A percentile compares a stretch with the other conserved stretches of the same genome.
Conservation (phyloP, 805 yeast species). For the Clavispora fructus region DNA sequence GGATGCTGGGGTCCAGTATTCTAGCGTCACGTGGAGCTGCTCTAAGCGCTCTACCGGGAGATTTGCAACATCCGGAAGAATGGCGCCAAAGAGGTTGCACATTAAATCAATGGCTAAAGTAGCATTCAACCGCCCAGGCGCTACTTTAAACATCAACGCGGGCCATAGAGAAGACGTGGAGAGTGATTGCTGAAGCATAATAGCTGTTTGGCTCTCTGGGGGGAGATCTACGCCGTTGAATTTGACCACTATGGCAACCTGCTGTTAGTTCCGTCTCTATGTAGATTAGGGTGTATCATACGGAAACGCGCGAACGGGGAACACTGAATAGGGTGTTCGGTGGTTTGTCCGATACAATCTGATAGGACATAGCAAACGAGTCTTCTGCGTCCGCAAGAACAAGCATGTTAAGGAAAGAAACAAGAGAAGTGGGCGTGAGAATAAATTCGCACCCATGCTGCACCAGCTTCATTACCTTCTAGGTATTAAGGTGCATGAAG, state of each 20-base stretch:
- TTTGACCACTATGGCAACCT: conserved; percentile 7
- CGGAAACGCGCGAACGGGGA: neutral
- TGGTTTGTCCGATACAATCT: neutral
- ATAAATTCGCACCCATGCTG: neutral
- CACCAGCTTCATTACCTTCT: no score
- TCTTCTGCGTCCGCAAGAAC: neutral
- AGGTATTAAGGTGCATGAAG: no score
- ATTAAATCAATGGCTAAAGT: neutral
- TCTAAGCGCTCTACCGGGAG: conserved; percentile 6
- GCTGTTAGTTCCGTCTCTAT: neutral
- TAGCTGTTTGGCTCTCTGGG: conserved; percentile 6
- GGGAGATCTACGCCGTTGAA: conserved; percentile 8
- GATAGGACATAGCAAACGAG: neutral
- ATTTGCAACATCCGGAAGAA: conserved; percentile 8
- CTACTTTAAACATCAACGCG: neutral
- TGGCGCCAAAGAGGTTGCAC: conserved; percentile 11
- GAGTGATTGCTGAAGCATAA: conserved; percentile 5
- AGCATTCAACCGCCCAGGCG: neutral
- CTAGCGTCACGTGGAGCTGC: conserved; percentile 4
- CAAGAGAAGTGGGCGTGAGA: neutral
- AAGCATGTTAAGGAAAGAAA: neutral
- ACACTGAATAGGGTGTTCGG: neutral
- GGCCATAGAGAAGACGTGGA: conserved; percentile 1
- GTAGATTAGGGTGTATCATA: neutral
- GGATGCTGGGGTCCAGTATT: conserved; percentile 6